Conservation (phyloP, 2,329 filamentous ascomycete genomes). For the Trichoderma atroviride region DNA sequence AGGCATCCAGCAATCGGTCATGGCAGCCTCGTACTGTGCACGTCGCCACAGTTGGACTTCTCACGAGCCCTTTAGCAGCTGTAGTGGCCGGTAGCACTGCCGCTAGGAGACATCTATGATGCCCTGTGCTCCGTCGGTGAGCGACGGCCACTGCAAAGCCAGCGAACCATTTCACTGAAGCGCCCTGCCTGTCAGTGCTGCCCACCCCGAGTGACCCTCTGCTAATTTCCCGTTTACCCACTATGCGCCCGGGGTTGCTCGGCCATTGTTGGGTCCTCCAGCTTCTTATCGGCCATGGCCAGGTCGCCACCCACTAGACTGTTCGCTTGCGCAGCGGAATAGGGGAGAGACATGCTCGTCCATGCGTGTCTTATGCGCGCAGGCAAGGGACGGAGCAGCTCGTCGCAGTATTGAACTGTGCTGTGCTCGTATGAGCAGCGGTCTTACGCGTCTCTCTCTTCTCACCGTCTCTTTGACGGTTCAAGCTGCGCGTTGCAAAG, state of each 20-base stretch:
- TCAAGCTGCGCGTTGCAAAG: not conserved
- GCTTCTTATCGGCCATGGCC: not conserved
- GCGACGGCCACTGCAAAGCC: not conserved
- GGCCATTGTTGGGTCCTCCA: constrained; percentile 9
- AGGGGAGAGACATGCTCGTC: constrained; percentile 7
- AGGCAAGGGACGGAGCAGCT: constrained; percentile 15
- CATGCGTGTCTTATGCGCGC: constrained; percentile 21
- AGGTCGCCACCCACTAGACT: not conserved
- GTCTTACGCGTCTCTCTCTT: constrained; percentile 1
- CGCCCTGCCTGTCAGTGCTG: not conserved
- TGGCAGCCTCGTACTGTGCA: not conserved
- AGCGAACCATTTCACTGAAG: constrained; percentile 13
- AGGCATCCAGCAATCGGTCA: not conserved
- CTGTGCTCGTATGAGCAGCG: not conserved
- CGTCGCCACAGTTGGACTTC: not conserved
- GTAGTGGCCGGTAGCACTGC: not conserved
- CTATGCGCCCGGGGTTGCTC: constrained; percentile 21
- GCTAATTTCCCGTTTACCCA: constrained; percentile 30
- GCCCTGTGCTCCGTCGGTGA: constrained; percentile 19
- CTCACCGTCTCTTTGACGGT: constrained; percentile 17
- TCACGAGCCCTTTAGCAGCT: not conserved
- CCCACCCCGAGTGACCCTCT: constrained; percentile 21
- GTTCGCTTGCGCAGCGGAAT: constrained; percentile 16
- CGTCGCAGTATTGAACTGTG: not conserved
- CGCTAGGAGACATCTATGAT: constrained; percentile 3